Evolutionary conservation across 345 rosid genomes (phyloP).

Genomic region (Luvunga scandens): DNA sequence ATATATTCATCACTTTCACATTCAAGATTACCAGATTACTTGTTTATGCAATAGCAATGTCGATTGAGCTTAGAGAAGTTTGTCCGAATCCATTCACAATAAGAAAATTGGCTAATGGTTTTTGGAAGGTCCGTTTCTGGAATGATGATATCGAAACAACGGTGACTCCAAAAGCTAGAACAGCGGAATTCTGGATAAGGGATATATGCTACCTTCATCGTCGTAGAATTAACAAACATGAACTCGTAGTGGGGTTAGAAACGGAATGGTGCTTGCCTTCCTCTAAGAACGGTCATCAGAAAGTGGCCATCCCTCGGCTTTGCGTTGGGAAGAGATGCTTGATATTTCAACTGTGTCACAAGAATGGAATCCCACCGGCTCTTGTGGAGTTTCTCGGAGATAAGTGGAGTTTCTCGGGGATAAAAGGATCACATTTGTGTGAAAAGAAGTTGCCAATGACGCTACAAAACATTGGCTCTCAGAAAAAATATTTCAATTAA

Average conservation of each 20-base stretch:
- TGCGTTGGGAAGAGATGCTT: background rate
- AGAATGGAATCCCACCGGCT: background rate
- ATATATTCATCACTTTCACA: too few species aligned
- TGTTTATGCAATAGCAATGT: too few species aligned
- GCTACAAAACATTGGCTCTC: too few species aligned
- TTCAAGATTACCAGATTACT: too few species aligned
- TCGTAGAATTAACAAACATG: background rate
- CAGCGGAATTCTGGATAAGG: background rate
- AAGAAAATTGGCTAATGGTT: too few species aligned
- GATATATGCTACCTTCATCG: background rate
- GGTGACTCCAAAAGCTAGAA: background rate
- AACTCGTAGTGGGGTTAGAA: conserved; percentile 1
- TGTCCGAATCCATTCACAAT: too few species aligned
- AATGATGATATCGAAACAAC: background rate
- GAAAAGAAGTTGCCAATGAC: background rate
- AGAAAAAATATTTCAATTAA: too few species aligned
- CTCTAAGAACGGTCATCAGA: background rate
- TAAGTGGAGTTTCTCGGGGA: background rate
- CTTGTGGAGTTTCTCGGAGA: background rate
- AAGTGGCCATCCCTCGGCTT: background rate
- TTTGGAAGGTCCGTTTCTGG: too few species aligned
- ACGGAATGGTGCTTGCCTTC: background rate
- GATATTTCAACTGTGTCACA: background rate
- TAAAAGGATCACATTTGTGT: background rate
- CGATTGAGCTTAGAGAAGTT: too few species aligned